Evolutionary conservation across 192 early-diverging fungal species (phyloP).

Genomic region (Entomortierella parvispora): DNA sequence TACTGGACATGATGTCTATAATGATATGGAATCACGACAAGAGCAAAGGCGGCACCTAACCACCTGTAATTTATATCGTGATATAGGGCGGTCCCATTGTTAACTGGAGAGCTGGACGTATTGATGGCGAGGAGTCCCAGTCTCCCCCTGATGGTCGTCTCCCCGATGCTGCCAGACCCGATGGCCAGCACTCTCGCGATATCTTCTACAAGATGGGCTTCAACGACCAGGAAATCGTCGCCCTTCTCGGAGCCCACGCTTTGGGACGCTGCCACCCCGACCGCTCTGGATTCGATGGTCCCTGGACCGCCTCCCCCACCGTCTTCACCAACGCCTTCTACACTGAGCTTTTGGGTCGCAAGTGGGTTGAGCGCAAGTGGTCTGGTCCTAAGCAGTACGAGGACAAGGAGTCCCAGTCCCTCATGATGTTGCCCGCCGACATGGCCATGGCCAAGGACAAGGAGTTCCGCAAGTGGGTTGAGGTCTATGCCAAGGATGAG

Average conservation of each 20-base stretch:
- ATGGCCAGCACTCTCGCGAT: constrained; percentile 74
- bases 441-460: constrained; percentile 72
- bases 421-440: constrained; percentile 83
- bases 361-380: constrained; percentile 86
- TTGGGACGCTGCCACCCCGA: constrained; percentile 81
- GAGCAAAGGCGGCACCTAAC: neutral
- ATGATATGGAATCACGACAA: neutral
- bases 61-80: no score
- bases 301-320: constrained; percentile 92
- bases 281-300: constrained; percentile 83
- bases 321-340: constrained; percentile 91
- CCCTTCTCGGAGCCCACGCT: constrained; percentile 81
- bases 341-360: constrained; percentile 79
- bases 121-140: constrained; percentile 47
- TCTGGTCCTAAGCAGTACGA: constrained; percentile 87
- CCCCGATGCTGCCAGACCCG: constrained; percentile 74
- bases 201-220: constrained; percentile 86
- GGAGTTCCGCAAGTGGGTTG: constrained; percentile 78
- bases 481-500: constrained; percentile 88
- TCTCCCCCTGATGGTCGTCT: constrained; percentile 82
- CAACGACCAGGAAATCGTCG: constrained; percentile 79
- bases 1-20: neutral
- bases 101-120: constrained; percentile 79
- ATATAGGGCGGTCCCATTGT: constrained; percentile 76
- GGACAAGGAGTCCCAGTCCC: constrained; percentile 73